Evolutionary conservation across 2,329 filamentous ascomycete genomes (phyloP), one percentile per base, ranked within the genome.

Genomic region (Xylariaceae sp.): DNA sequence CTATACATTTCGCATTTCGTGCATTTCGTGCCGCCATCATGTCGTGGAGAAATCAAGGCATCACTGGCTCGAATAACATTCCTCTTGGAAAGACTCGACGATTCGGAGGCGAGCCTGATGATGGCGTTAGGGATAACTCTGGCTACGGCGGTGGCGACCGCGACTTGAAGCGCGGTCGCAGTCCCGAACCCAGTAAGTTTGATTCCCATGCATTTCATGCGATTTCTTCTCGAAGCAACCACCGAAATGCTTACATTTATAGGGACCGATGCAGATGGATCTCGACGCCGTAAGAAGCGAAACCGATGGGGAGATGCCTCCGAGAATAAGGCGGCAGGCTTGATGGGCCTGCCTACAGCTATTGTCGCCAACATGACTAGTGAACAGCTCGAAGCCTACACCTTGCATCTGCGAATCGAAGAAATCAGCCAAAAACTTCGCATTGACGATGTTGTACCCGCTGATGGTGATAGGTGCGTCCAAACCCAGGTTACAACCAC

Each of bases 391-490:
- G 93, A 98, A 65, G 93, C 93, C 16, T 98, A 98, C 65, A 93
- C 90, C 17, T 74, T 97, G 54, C 91, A 98, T 69, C 73, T 98
- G 60, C 89, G 93, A 61, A 97, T 98, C 61, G 91, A 98, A 67
- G 93, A 98, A 69, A 98, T 98, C 61, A 97, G 89, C 64, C 91
- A 98, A 72, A 98, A 98, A 78, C 81, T 98, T 55, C 86, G 91
- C 61, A 98, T 98, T 67, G 94, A 97, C 71, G 93, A 98, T 75
- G 93, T 98, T 41, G 93, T 98, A 48, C 93, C 93, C 44, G 89
- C 88, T 55, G 93, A 97, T 69, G 90, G 89, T 55, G 91, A 97
- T 63, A 83, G 93, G 91, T 95, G 75, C 55, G 85, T 41, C 12
- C 22, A 16, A 22, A 19, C 26, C 24, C 11, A 16, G 12, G 32